Evolutionary conservation across 2,329 filamentous ascomycete species (phyloP), one percentile per base, ranked within the genome.

Genomic region (Diaporthe sp.): DNA sequence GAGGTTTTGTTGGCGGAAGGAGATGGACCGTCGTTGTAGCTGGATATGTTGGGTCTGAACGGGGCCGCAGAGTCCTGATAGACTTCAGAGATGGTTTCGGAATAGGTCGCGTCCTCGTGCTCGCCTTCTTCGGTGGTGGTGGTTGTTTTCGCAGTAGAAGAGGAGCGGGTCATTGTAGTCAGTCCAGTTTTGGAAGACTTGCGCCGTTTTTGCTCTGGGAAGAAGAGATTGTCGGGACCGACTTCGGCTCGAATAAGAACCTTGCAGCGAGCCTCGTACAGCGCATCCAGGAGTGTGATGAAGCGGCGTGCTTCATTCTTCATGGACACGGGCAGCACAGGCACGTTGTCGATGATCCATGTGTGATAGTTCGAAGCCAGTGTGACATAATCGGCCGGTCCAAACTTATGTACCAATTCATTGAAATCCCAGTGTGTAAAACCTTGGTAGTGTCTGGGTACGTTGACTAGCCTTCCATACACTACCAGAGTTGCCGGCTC

Each of bases 291-390:
- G 1, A 97, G 87, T 0, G 93, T 96, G 81, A 96, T 96, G 81
- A 97, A 92, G 15, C 94, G 89, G 6, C 94, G 88, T 1, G 94
- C 94, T 84, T 96, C 94, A 81, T 96, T 96, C 83, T 95, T 96
- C 82, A 92, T 92, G 1, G 91, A 84, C 2, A 92, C 82, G 0
- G 90, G 92, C 17, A 97, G 85, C 22, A 93, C 81, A 0, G 94
- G 94, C 1, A 96, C 88, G 28, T 91, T 85, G 78, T 93, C 92
- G 62, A 96, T 86, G 80, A 96, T 91, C 76, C 96, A 89, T 0
- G 94, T 96, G 82, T 96, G 94, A 82, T 93, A 96, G 22, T 90
- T 93, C 1, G 94, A 95, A 1, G 94, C 94, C 81, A 97, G 89
- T 1, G 93, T 94, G 73, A 96, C 94, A 83, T 96, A 97, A 84